phyloP scores from a whole-genome alignment of 345 rosid genomes.

The Pseudoturritis turrita region DNA sequence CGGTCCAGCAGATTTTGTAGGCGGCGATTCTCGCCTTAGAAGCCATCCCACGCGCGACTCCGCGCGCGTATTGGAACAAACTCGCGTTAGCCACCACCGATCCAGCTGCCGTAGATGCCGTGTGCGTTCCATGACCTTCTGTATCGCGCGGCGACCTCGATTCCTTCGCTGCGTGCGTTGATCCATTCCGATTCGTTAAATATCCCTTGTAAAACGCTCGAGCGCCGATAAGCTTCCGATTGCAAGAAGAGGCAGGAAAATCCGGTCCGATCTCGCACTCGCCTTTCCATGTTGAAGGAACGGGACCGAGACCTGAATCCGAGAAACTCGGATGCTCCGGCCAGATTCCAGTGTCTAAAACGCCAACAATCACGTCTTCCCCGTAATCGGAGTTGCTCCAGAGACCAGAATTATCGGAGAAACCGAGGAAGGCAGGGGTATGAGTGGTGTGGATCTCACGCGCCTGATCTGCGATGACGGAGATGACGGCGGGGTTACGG shows the following conservation, averaged over 20 bases:
- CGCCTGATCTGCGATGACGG: constrained; percentile 59
- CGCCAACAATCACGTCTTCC: constrained; percentile 68
- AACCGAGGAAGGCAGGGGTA: constrained; percentile 70
- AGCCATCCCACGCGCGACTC: constrained; percentile 93
- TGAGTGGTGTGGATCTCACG: constrained; percentile 82
- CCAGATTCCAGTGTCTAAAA: constrained; percentile 88
- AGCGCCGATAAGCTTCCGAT: constrained; percentile 79
- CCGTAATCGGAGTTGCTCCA: constrained; percentile 67
- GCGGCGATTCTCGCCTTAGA: constrained; percentile 73
- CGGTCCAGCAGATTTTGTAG: constrained; percentile 80
- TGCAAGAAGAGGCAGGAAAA: constrained; percentile 66
- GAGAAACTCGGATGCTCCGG: constrained; percentile 71
- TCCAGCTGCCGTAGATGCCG: constrained; percentile 87
- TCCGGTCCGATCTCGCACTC: constrained; percentile 51
- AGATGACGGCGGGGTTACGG: constrained; percentile 48
- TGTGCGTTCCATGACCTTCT: constrained; percentile 87
- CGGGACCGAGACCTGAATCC: constrained; percentile 41
- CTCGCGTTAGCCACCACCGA: constrained; percentile 61
- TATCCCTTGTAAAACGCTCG: constrained; percentile 62
- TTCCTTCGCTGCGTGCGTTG: constrained; percentile 41
- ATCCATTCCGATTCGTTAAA: constrained; percentile 32
- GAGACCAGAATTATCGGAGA: constrained; percentile 54
- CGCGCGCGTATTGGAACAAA: constrained; percentile 51
- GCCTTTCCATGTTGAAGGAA: constrained; percentile 69
- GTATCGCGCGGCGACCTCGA: constrained; percentile 74